Conservation (phyloP, 2,329 filamentous ascomycete species). For the Sporothrix luriei region DNA sequence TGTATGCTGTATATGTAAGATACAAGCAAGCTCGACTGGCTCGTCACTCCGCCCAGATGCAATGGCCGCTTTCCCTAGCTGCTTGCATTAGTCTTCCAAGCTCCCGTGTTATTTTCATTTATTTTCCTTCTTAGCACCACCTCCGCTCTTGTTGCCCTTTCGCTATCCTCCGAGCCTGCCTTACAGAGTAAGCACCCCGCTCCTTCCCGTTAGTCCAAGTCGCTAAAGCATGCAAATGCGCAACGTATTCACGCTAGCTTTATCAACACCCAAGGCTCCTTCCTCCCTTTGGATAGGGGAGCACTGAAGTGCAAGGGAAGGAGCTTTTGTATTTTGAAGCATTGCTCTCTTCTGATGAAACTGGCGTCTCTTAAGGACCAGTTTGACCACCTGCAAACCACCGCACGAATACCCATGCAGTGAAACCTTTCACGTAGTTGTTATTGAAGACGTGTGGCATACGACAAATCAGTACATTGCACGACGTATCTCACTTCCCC, state of each 20-base stretch:
- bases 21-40: too few species aligned
- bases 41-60: neutral
- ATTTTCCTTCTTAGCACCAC: neutral
- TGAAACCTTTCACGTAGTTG: constrained; percentile 18
- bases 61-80: neutral
- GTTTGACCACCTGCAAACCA: constrained; percentile 15
- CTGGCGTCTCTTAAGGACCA: neutral
- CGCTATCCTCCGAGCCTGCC: neutral
- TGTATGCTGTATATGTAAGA: too few species aligned
- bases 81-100: neutral
- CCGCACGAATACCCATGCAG: constrained; percentile 24
- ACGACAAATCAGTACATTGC: neutral
- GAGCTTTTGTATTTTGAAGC: neutral
- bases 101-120: neutral
- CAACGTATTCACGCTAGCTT: constrained; percentile 9
- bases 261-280: constrained; percentile 9
- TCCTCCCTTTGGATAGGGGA: neutral
- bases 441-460: neutral
- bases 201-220: constrained; percentile 30
- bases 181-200: constrained; percentile 19
- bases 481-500: neutral
- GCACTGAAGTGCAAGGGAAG: neutral
- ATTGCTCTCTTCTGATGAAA: neutral
- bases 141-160: neutral
- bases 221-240: constrained; percentile 30